A percentile compares a stretch with the other conserved stretches of the same genome.
Conservation (phyloP, 2,329 filamentous ascomycete genomes). For the Penicillium decumbens region DNA sequence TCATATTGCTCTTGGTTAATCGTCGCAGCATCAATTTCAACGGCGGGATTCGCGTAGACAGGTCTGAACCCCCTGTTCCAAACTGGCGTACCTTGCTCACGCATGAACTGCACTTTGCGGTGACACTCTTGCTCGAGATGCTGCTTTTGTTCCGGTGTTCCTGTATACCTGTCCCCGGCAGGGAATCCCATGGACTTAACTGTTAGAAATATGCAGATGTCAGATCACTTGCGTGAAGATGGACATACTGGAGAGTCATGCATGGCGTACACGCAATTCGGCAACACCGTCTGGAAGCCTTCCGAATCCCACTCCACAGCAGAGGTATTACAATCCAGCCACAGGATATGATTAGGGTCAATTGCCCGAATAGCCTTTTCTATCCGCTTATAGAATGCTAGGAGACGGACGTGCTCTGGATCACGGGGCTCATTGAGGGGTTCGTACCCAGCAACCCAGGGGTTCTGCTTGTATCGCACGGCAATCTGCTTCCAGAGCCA, state of each 20-base stretch:
- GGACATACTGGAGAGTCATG: slow-evolving; percentile 40
- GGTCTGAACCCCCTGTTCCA: slow-evolving; percentile 55
- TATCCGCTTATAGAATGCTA: slow-evolving; percentile 45
- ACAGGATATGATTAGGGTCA: slow-evolving; percentile 47
- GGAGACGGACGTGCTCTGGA: slow-evolving; percentile 44
- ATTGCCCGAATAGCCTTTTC: slow-evolving; percentile 46
- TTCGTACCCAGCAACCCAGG: slow-evolving; percentile 52
- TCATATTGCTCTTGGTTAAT: slow-evolving; percentile 46
- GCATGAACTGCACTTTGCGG: slow-evolving; percentile 49
- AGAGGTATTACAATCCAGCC: slow-evolving; percentile 45
- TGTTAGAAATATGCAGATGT: neutral
- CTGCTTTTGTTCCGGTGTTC: slow-evolving; percentile 40
- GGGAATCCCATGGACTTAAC: slow-evolving; percentile 42
- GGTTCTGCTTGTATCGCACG: slow-evolving; percentile 42
- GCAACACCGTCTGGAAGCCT: slow-evolving; percentile 41
- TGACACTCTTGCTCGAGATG: slow-evolving; percentile 43
- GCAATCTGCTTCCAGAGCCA: slow-evolving; percentile 50
- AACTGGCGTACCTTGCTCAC: slow-evolving; percentile 39
- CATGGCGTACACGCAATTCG: slow-evolving; percentile 46
- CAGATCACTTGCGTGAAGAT: neutral
- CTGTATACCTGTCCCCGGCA: slow-evolving; percentile 39
- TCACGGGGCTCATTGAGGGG: slow-evolving; percentile 52
- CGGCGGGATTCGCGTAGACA: slow-evolving; percentile 35
- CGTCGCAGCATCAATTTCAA: slow-evolving; percentile 32
- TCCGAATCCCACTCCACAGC: slow-evolving; percentile 41